Evolutionary conservation across 1,284 basidiomycete genomes (phyloP), one percentile per base, ranked within the genome.

Genomic region (Apiotrichum brassicae): DNA sequence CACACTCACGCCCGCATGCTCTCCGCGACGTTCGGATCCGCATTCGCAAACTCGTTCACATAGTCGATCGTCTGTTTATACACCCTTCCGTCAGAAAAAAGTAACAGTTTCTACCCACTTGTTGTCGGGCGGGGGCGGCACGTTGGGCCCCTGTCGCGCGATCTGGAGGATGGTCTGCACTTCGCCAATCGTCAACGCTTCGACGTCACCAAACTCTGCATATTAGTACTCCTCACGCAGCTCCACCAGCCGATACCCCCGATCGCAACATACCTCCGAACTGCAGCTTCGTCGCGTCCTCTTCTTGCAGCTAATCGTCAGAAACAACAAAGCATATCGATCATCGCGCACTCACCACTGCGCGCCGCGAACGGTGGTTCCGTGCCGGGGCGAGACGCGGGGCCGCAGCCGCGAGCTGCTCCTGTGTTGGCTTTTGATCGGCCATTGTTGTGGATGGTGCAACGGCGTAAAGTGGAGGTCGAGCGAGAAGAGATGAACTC

Each of bases 221-320:
- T n/a, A n/a, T n/a, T n/a, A n/a, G n/a, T n/a, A n/a, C n/a, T n/a
- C 33, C 6, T 16, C 6, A n/a, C 33, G 33, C 33, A 39, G 12
- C 26, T 42, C 33, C 33, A 34, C n/a, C n/a, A n/a, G n/a, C n/a
- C n/a, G n/a, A n/a, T 30, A 38, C 7, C 37, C 5, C 18, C 41
- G 3, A 4, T 11, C 14, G 25, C 9, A 7, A 25, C 25, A 3
- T 23, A 66, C 68, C 68, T 51, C 69, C 69, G 43, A 71, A 71
- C 54, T 71, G 67, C 20, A 71, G 56, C 54, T 71, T 71, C 22
- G 67, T 70, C 28, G 69, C 69, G 53, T 71, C 69, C 44, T 71
- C 69, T 38, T 71, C 69, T 20, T 55, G 57, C 16, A 60, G 51
- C 66, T 68, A 47, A 2, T 30, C 23, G 30, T 32, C 22, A 24